Percentiles rank a stretch among this genome's conserved stretches.
Evolutionary conservation across 1,139 yeast species (phyloP).

Genomic region (Taphrina pruni): DNA sequence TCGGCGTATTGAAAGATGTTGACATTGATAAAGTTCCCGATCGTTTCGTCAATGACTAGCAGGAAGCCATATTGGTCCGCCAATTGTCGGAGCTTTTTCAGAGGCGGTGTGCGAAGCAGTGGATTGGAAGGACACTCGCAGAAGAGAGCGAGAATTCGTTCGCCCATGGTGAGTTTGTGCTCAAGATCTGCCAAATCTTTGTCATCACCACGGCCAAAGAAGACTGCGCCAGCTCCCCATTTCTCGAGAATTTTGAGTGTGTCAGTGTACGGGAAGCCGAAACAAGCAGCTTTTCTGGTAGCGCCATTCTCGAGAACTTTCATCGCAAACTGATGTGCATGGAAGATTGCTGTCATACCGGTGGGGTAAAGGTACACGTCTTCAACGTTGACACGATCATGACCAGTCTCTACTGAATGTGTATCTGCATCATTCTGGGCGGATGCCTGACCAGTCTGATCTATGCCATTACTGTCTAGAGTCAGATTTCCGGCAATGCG

Average conservation of each 20-base stretch:
- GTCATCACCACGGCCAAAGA: constrained; percentile 83
- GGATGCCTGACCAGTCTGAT: constrained; percentile 45
- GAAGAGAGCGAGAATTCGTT: constrained; percentile 69
- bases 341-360: constrained; percentile 92
- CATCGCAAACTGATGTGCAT: constrained; percentile 74
- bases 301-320: constrained; percentile 49
- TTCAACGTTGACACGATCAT: constrained; percentile 56
- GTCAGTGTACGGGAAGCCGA: constrained; percentile 95
- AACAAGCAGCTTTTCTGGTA: constrained; percentile 71
- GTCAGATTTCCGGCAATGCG: constrained; percentile 75
- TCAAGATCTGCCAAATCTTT: constrained; percentile 72
- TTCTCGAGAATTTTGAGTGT: constrained; percentile 82
- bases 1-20: constrained; percentile 84
- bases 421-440: neutral
- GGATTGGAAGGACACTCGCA: constrained; percentile 97
- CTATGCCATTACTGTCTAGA: constrained; percentile 50
- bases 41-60: constrained; percentile 89
- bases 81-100: constrained; percentile 65
- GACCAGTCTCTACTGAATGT: constrained; percentile 45
- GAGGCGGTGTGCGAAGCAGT: constrained; percentile 78
- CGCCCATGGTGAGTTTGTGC: constrained; percentile 64
- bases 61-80: constrained; percentile 75
- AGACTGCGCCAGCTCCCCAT: constrained; percentile 84
- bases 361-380: constrained; percentile 86
- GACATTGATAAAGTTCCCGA: constrained; percentile 85